phyloP scores from a whole-genome alignment of 352 stramenopile species.

The Globisporangium lucens region DNA sequence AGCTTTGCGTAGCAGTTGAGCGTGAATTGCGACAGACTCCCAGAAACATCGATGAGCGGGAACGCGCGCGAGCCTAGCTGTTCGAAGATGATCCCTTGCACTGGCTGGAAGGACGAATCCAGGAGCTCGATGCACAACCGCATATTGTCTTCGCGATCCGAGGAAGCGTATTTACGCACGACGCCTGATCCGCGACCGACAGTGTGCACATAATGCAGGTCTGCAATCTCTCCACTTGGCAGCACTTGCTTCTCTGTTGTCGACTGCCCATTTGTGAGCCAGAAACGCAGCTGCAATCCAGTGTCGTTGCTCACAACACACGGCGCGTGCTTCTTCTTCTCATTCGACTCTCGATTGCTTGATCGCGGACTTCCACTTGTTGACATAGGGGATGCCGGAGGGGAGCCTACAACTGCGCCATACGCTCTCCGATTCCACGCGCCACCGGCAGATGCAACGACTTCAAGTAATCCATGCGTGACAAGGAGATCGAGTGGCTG shows the following conservation, averaged over 20 bases:
- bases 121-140: conserved; percentile 61
- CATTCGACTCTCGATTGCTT: conserved; percentile 20
- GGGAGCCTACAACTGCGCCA: conserved; percentile 14
- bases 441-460: conserved; percentile 69
- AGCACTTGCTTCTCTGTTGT: conserved; percentile 38
- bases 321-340: conserved; percentile 51
- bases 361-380: conserved; percentile 3
- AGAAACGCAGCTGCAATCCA: conserved; percentile 61
- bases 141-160: conserved; percentile 52
- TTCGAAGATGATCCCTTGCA: conserved; percentile 83
- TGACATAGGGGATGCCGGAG: conserved; percentile 14
- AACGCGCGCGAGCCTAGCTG: conserved; percentile 67
- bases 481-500: conserved; percentile 72
- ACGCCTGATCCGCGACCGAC: conserved; percentile 57
- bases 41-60: conserved; percentile 48
- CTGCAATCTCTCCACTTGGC: conserved; percentile 38
- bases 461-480: conserved; percentile 75
- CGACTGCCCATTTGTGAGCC: conserved; percentile 52
- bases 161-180: conserved; percentile 65
- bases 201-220: conserved; percentile 68
- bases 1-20: conserved; percentile 67
- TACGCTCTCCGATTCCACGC: conserved; percentile 53
- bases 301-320: conserved; percentile 82
- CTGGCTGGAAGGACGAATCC: conserved; percentile 56
- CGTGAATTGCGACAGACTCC: conserved; percentile 49